These are phyloP conservation scores for Eutrema heterophyllum DNA, from an alignment of 345 rosid genomes.

Conservation along the genomic window DNA sequence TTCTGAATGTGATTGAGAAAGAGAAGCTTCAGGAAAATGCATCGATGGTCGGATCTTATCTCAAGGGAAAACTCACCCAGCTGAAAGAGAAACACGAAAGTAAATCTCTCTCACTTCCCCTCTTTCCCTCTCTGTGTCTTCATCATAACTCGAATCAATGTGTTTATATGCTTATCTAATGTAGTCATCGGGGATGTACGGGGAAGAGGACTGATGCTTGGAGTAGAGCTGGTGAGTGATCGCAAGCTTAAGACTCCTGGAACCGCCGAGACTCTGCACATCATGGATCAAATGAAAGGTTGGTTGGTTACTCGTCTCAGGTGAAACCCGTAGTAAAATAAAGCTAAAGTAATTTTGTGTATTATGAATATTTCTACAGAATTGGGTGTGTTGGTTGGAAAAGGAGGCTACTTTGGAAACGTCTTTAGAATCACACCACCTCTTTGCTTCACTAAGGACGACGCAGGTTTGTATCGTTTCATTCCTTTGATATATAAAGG, in stretches of 20 bases:
- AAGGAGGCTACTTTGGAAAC: conserved; percentile 85
- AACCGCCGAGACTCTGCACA: conserved; percentile 54
- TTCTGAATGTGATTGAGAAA: conserved; percentile 78
- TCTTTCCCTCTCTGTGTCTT: background rate
- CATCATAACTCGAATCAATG: background rate
- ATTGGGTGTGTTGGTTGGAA: conserved; percentile 77
- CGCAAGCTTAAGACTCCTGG: conserved; percentile 83
- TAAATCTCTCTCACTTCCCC: conserved; percentile 21
- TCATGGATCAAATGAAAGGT: conserved; percentile 97
- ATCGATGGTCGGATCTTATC: conserved; percentile 62
- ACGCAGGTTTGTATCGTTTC: conserved; percentile 54
- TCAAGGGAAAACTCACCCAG: conserved; percentile 59
- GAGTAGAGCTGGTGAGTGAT: conserved; percentile 94
- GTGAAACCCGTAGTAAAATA: background rate
- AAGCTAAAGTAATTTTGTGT: background rate
- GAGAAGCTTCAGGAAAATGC: conserved; percentile 93
- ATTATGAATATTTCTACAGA: conserved; percentile 37
- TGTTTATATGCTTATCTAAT: background rate
- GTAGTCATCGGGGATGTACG: conserved; percentile 94
- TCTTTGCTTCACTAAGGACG: conserved; percentile 89
- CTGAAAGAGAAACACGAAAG: conserved; percentile 79
- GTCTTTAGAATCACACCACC: conserved; percentile 95
- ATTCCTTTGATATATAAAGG: background rate
- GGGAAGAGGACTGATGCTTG: conserved; percentile 91
- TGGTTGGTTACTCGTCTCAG: too few species aligned